Evolutionary conservation across 208 protist species (phyloP), one percentile per base, ranked within the genome.

Genomic region (Trypanosoma platydactyli): DNA sequence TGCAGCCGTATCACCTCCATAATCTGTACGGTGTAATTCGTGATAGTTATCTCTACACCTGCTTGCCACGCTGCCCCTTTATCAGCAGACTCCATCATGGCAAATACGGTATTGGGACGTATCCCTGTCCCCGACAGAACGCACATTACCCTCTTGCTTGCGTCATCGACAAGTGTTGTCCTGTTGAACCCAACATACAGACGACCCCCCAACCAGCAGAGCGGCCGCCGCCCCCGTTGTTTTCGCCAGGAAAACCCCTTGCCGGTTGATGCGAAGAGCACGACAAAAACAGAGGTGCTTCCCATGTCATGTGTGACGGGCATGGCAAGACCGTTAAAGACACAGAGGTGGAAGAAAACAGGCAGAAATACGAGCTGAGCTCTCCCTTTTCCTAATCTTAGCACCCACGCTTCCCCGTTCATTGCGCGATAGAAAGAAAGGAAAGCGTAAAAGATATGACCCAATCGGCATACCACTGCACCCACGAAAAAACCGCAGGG

Each of bases 1-100:
- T 94, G 89, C 12, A 94, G 78, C 42, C 79, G 71, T 65, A 87
- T 79, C 6, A 77, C 74, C 55, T 89, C 77, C 55, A 81, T 72
- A 35, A 94, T 78, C 49, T 86, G 73, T 18, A 91, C 75, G 20
- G 58, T 40, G 59, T 80, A 94, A 30, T 46, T 58, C 22, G 64
- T 69, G 0, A 94, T 4, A 20, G 20, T 45, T 35, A 91, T 48
- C 76, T 89, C 77, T 48, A 81, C 77, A 4, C 82, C 83, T 13
- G 49, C 33, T 16, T 48, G 24, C 85, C 88, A 94, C 35, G 54
- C 74, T 3, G 71, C 71, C 27, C 88, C 88, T 11, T 81, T 63
- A 0, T 68, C 73, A 5, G 88, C 88, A 11, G 25, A 41, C 44
- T 83, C 60, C 88, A 94, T 91, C 33, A 54, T 27, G 0, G 68